Evolutionary conservation across 768 basidiomycete species (phyloP), one percentile per base, ranked within the genome.

Genomic region (Boletus rubescentipes): DNA sequence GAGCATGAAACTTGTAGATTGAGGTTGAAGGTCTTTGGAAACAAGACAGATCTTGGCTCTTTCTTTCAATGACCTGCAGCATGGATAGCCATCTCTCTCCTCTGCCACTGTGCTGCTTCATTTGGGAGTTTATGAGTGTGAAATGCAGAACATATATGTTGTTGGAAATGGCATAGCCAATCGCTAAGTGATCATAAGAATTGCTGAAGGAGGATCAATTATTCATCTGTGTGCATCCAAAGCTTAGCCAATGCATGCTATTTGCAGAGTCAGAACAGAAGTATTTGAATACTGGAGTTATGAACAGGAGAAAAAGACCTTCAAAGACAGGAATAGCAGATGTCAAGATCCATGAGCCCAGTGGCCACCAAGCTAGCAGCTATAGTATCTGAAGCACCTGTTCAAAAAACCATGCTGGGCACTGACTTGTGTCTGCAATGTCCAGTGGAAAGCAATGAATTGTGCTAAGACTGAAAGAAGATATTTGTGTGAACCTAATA

Each of bases 221-320:
- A n/a, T n/a, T 41, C 14, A 2, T 53, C 32, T 1, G 34, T 53
- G 15, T 53, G 52, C 6, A 47, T 41, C 2, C 11, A 5, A 20
- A 53, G 46, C 26, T 53, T 52, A 5, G 36, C 43, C 15, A 52
- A 29, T 2, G 37, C 31, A 18, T 53, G 44, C 51, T 44, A 53
- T 23, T 48, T 29, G 8, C 26, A 16, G 15, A 54, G 46, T 23
- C 16, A 9, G n/a, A 53, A 53, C 0, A 47, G 26, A 11, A 53
- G 40, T 2, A 2, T 0, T 47, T 47, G 46, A n/a, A 54, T 44
- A n/a, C 4, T 11, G 1, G 9, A 8, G 21, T 51, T 6, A 7
- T 51, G 49, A 6, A 5, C 1, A 9, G n/a, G 34, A 18, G 34
- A 18, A 51, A 18, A 5, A 51, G 49, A 9, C 26, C 41, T 36